These are phyloP conservation scores for Penicillium goetzii DNA, from an alignment of 495 filamentous ascomycete species.

Conservation along the genomic window DNA sequence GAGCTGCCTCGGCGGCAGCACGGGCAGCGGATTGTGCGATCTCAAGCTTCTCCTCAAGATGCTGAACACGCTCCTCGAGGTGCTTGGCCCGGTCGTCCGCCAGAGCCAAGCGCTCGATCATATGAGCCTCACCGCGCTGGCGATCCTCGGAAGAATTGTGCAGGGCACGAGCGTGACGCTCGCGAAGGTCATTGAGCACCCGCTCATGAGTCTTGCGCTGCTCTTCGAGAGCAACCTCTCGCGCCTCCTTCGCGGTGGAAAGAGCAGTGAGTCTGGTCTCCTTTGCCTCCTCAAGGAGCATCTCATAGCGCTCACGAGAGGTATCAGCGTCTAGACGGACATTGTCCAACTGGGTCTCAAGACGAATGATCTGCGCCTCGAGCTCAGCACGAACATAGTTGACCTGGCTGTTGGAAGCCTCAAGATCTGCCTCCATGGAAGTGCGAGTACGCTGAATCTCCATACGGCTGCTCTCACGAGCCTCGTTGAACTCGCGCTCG, in stretches of 20 bases:
- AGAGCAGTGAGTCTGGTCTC: constrained; percentile 56
- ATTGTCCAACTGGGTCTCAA: constrained; percentile 72
- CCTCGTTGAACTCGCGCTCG: constrained; percentile 81
- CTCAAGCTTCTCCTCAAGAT: constrained; percentile 87
- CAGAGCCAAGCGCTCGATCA: constrained; percentile 71
- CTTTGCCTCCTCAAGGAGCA: constrained; percentile 76
- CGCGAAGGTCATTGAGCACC: constrained; percentile 61
- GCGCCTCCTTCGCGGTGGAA: constrained; percentile 59
- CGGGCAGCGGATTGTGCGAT: constrained; percentile 87
- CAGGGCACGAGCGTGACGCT: constrained; percentile 74
- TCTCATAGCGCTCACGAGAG: constrained; percentile 70
- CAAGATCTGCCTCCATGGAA: constrained; percentile 78
- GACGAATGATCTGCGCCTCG: constrained; percentile 69
- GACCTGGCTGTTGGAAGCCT: constrained; percentile 79
- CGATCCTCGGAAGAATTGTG: constrained; percentile 72
- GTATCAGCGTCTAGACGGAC: constrained; percentile 74
- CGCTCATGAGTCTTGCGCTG: constrained; percentile 71
- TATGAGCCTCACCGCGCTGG: constrained; percentile 66
- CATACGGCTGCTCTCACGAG: constrained; percentile 70
- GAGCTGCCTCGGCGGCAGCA: constrained; percentile 83
- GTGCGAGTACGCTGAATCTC: constrained; percentile 79
- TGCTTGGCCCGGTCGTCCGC: constrained; percentile 79
- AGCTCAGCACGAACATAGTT: constrained; percentile 77
- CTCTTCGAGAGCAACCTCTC: constrained; percentile 67
- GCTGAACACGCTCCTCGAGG: constrained; percentile 76